phyloP scores from a whole-genome alignment of 805 yeast genomes.

The Schwanniomyces pseudopolymorphus region DNA sequence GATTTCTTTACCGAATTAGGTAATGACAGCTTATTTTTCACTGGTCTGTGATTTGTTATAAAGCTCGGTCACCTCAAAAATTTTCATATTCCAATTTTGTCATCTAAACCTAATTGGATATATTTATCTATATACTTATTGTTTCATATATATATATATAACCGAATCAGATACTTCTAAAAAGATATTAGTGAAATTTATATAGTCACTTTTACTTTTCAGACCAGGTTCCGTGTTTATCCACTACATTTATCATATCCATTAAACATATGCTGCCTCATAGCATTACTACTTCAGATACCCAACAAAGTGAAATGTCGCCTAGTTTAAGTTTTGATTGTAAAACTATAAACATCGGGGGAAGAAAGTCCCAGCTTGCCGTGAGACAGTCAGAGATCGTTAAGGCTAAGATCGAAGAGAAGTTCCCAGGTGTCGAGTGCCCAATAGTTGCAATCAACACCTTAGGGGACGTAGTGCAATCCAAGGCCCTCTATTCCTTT shows the following conservation, averaged over 20 bases:
- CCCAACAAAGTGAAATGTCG: not conserved
- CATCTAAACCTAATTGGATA: not conserved
- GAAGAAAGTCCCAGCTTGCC: slow-evolving; percentile 85
- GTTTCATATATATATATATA: not conserved
- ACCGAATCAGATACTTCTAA: not conserved
- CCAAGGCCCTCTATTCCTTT: slow-evolving; percentile 84
- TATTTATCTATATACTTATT: not conserved
- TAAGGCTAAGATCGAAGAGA: slow-evolving; percentile 53
- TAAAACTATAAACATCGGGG: slow-evolving; percentile 60
- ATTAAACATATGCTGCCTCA: slow-evolving; percentile 1
- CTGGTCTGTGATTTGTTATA: not conserved
- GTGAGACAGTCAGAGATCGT: slow-evolving; percentile 82
- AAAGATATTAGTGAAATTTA: not conserved
- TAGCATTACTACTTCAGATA: not conserved
- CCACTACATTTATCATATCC: not conserved
- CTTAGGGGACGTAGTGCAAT: slow-evolving; percentile 85
- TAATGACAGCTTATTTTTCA: not conserved
- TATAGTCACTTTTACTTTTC: not conserved
- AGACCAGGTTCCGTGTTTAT: not conserved
- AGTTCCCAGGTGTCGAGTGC: slow-evolving; percentile 66
- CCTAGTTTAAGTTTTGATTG: not conserved
- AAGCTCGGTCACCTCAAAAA: not conserved
- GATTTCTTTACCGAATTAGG: slow-evolving; percentile 1
- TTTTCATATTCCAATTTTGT: not conserved
- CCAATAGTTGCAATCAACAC: slow-evolving; percentile 80